These are phyloP conservation scores for Cavenderia fasciculata DNA, from an alignment of 78 protist species.

Conservation along the genomic window DNA sequence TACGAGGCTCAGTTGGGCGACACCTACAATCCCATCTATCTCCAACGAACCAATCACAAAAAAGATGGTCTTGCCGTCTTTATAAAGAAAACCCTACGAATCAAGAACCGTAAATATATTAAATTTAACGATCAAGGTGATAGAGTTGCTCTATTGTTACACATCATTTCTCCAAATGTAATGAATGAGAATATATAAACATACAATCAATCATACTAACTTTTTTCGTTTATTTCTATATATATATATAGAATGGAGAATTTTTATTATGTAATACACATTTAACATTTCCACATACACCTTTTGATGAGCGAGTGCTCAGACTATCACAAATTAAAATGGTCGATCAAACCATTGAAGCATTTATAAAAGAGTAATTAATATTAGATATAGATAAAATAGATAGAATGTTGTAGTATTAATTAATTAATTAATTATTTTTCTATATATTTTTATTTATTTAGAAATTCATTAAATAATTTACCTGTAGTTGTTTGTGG, in stretches of 20 bases:
- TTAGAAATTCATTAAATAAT: too few relatives aligned
- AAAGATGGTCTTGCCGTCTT: background rate
- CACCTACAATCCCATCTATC: background rate
- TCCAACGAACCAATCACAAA: background rate
- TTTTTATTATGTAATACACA: background rate
- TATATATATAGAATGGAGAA: background rate
- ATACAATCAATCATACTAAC: background rate
- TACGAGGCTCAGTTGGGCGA: background rate
- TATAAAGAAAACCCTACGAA: background rate
- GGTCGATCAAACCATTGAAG: background rate
- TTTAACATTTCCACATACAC: slow-evolving; percentile 11
- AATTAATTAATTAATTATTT: too few relatives aligned
- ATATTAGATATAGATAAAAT: too few relatives aligned
- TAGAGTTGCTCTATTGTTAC: slow-evolving; percentile 1
- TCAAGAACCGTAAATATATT: background rate
- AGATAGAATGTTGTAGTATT: too few relatives aligned
- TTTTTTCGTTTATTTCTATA: background rate
- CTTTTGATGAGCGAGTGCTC: slow-evolving; percentile 4
- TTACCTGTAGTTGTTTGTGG: slow-evolving; percentile 5
- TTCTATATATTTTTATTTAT: too few relatives aligned
- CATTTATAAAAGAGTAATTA: background rate
- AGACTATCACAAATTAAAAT: slow-evolving; percentile 2
- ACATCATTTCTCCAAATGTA: background rate
- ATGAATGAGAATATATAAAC: background rate
- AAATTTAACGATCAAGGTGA: slow-evolving; percentile 20